Base-by-base conservation (phyloP, 345 rosid species). In the Psidium friedrichsthalianum region DNA sequence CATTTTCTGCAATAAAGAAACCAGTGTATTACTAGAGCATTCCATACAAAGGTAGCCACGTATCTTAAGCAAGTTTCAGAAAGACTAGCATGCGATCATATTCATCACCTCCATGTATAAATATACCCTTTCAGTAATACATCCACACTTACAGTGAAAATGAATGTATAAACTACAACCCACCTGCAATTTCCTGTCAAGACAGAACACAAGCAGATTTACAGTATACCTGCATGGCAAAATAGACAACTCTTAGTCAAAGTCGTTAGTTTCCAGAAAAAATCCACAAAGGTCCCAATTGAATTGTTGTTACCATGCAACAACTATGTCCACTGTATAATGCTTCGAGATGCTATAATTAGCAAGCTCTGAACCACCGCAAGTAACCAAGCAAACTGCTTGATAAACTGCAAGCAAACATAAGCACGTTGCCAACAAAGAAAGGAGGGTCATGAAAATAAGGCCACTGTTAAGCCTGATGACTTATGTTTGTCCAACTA, bases 341-440 rank as follows among this genome's bases (percentile, higher is more conserved):
- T 94, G 96, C 87, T 96, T 94, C 94, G 93, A 74, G 97, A 96
- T 59, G 99, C 99, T 89, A 96, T 85, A 86, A 95, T 96, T 87
- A 96, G 84, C n/a, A 96, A 83, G 93, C 98, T 95, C 89, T 94
- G 97, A 87, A 87, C 84, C 83, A 94, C 91, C 3, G 96, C 97
- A 83, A 96, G 82, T 78, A 93, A 83, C 98, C 98, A 95, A 85
- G 94, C 95, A 76, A 91, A 84, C 40, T 92, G 94, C 92, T 93
- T 95, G 84, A 96, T 87, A 88, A 87, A 93, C 92, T 95, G 88
- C 85, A 88, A 69, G 47, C 24, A 69, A 69, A 32, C 80, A 69
- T 69, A 69, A 69, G 47, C 80, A 69, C 80, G 10, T 69, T 11
- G 20, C 42, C 80, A 9, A 69, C 47, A 36, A 69, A 69, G 13